Evolutionary conservation across 805 yeast genomes (phyloP), one percentile per base, ranked within the genome.

Genomic region (Vanderwaltozyma yarrowii): DNA sequence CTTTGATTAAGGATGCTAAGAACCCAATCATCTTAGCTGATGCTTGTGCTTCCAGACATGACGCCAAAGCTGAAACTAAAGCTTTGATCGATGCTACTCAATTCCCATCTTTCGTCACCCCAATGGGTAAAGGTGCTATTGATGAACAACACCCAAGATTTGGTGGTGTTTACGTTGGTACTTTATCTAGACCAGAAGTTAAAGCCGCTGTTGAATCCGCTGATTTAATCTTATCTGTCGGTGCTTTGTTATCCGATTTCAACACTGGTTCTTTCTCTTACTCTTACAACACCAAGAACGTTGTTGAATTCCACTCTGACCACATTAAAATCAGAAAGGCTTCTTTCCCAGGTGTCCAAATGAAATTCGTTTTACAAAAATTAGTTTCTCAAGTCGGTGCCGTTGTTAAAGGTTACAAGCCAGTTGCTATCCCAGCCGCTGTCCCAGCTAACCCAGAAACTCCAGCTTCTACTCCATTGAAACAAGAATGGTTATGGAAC

Each of bases 181-280:
- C 81, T n/a, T 66, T 85, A 51, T 79, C 94, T 15, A 64, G 66
- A 41, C 85, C 85, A 43, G 81, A 71, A 45, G 85, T 81, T 38
- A 76, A 77, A 58, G 76, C 73, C 45, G 73, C 78, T 28, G 87
- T 81, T 40, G 89, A 82, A 61, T 58, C 71, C 31, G 70, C 88
- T 31, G 95, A 84, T 64, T 70, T 83, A 61, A 70, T 84, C 40
- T 61, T 84, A 43, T 78, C 89, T 25, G 72, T 83, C 50, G 95
- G 95, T 62, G 88, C 87, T 36, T 66, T 84, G 58, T 67, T 84
- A 56, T 82, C 92, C 36, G 95, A 84, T 64, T 85, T 80, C 76
- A 84, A 84, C 72, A 84, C 95, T 35, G 94, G 94, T 58, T 80
- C 94, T 16, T 80, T 80, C 69, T 76, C 86, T 27, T 80, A 80